Base-by-base conservation (phyloP, 805 yeast genomes). In the Cyberlindnera misumaiensis region DNA sequence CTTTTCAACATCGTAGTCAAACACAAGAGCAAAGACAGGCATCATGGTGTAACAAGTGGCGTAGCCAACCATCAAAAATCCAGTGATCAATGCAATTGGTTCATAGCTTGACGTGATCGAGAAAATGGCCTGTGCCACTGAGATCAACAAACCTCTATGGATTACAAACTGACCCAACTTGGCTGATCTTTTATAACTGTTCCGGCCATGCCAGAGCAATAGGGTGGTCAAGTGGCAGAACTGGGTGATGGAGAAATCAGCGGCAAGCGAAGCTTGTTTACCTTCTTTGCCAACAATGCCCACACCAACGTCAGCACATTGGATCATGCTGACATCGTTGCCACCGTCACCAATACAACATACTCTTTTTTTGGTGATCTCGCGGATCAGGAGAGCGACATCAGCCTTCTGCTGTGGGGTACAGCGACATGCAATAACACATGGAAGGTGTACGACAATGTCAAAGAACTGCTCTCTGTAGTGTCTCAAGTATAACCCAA, bases 321-420 rank as follows among this genome's bases (percentile, higher is more conserved):
- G 98, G 48, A 93, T 93, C 99, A 93, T 93, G 51, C 95, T 84
- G 26, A 93, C 99, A 62, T 93, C 99, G 55, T 93, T 93, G 52
- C 99, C 99, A 53, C 99, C 99, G 62, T 93, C 99, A 40, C 99
- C 99, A 49, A 93, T 94, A 55, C 97, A 93, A 48, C 97, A 90
- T 3, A 90, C 97, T 36, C 98, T 68, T 55, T 85, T 86, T 5
- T 86, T 85, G 0, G 97, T 93, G 24, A 75, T 63, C 42, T 74
- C 75, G 52, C 89, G 74, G 46, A 93, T 93, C 46, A 82, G 65
- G 18, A 75, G 51, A 0, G 97, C 97, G 39, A 94, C 84, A 56
- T 93, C 97, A 0, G 97, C 97, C 59, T 93, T 93, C 55, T 93
- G 99, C 60, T 94, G 97, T 0, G 99, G 99, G 1, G 97, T 81